These are phyloP conservation scores for Linum trigynum DNA, from an alignment of 345 rosid genomes.

Conservation along the genomic window DNA sequence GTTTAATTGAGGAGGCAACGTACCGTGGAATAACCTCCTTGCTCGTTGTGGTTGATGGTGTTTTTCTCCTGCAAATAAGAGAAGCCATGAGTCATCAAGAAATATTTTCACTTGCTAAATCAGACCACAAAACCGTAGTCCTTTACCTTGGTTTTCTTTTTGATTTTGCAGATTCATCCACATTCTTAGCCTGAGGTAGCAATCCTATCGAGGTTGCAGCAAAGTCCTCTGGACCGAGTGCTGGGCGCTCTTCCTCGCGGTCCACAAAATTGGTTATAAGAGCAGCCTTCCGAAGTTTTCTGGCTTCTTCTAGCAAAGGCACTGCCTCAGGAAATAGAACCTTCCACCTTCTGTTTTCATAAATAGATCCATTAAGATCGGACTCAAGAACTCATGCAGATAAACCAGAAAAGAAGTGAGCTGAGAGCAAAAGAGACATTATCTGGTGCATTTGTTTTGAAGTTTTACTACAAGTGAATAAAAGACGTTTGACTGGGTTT, in stretches of 20 bases:
- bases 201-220: conserved; percentile 26
- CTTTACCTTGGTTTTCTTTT: conserved; percentile 46
- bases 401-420: neutral
- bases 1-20: conserved; percentile 11
- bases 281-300: conserved; percentile 38
- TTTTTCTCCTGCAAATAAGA: conserved; percentile 21
- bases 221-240: conserved; percentile 48
- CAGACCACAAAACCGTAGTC: neutral
- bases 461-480: no score
- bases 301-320: conserved; percentile 49
- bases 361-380: neutral
- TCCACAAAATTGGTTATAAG: conserved; percentile 77
- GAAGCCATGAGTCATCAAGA: conserved; percentile 2
- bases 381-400: neutral
- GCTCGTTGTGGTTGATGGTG: conserved; percentile 18
- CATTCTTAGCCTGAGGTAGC: conserved; percentile 24
- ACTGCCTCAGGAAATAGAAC: conserved; percentile 52
- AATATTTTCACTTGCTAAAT: neutral
- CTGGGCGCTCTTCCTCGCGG: conserved; percentile 72
- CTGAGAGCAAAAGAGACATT: neutral
- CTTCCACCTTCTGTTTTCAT: conserved; percentile 69
- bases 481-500: no score
- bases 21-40: conserved; percentile 21
- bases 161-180: conserved; percentile 22
- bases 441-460: no score